These are phyloP conservation scores for Neurospora cerealis DNA, from an alignment of 495 filamentous ascomycete species.

Conservation along the genomic window DNA sequence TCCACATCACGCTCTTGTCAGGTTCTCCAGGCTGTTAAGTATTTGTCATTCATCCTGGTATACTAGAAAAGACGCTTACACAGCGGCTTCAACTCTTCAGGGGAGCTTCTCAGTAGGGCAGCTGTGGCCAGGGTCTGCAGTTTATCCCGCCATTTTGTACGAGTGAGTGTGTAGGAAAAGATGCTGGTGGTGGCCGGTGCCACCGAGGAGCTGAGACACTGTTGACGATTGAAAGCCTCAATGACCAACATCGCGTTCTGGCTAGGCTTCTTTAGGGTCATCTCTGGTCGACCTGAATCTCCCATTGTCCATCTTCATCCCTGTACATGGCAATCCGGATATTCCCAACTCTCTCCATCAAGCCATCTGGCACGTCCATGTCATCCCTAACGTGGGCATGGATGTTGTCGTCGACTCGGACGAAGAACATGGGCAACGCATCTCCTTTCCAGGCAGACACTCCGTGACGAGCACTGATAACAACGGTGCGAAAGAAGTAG, in stretches of 20 bases:
- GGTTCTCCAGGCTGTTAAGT: neutral
- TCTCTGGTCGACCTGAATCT: slow-evolving; percentile 15
- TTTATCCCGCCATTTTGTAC: neutral
- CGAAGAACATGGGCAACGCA: slow-evolving; percentile 29
- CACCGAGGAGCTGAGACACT: neutral
- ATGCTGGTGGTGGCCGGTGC: neutral
- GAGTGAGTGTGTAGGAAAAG: neutral
- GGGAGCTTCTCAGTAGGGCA: neutral
- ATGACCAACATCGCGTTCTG: neutral
- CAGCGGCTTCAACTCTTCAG: neutral
- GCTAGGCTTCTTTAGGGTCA: neutral
- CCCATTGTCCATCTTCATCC: slow-evolving; percentile 23
- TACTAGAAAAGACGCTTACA: neutral
- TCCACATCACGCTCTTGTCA: neutral
- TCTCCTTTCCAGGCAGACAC: slow-evolving; percentile 30
- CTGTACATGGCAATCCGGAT: slow-evolving; percentile 23
- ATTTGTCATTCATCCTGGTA: neutral
- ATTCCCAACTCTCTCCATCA: slow-evolving; percentile 20
- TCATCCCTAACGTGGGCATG: slow-evolving; percentile 19
- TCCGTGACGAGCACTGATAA: slow-evolving; percentile 19
- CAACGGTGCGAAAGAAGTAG: slow-evolving; percentile 25
- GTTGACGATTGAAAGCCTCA: neutral
- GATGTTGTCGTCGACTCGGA: slow-evolving; percentile 24
- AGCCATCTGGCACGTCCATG: slow-evolving; percentile 27
- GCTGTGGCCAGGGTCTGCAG: neutral